Evolutionary conservation across 106 monocot genomes (phyloP).

Genomic region (Phalaenopsis aphrodite): DNA sequence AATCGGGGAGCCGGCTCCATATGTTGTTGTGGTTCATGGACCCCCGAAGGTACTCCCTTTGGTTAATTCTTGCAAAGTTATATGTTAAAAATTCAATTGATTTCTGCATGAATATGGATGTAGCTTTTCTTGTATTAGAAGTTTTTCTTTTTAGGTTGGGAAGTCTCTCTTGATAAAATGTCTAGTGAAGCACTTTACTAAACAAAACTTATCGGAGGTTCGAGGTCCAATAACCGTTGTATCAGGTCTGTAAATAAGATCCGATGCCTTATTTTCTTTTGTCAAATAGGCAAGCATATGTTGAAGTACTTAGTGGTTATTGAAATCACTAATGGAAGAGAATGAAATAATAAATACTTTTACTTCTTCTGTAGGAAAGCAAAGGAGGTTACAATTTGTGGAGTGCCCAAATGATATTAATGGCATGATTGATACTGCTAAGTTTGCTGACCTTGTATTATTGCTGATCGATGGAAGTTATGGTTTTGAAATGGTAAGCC

Average conservation of each 20-base stretch:
- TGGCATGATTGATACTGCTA: slow-evolving; percentile 99
- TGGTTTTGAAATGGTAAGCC: slow-evolving; percentile 91
- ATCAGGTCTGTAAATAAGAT: slow-evolving; percentile 43
- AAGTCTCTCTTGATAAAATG: slow-evolving; percentile 92
- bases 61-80: background rate
- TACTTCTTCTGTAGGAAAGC: slow-evolving; percentile 48
- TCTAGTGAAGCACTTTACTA: slow-evolving; percentile 89
- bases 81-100: background rate
- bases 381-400: slow-evolving; percentile 80
- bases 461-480: slow-evolving; percentile 88
- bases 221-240: slow-evolving; percentile 91
- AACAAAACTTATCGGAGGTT: slow-evolving; percentile 88
- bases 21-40: slow-evolving; percentile 87
- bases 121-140: background rate
- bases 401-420: slow-evolving; percentile 96
- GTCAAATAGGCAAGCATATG: background rate
- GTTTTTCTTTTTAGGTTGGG: slow-evolving; percentile 54
- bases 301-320: background rate
- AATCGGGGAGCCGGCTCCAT: slow-evolving; percentile 80
- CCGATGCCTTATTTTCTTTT: background rate
- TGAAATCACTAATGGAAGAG: background rate
- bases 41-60: slow-evolving; percentile 57
- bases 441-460: slow-evolving; percentile 84
- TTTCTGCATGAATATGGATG: background rate
- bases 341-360: slow-evolving; percentile 6